phyloP scores from a whole-genome alignment of 352 stramenopile genomes.

The Phytophthora syringae region DNA sequence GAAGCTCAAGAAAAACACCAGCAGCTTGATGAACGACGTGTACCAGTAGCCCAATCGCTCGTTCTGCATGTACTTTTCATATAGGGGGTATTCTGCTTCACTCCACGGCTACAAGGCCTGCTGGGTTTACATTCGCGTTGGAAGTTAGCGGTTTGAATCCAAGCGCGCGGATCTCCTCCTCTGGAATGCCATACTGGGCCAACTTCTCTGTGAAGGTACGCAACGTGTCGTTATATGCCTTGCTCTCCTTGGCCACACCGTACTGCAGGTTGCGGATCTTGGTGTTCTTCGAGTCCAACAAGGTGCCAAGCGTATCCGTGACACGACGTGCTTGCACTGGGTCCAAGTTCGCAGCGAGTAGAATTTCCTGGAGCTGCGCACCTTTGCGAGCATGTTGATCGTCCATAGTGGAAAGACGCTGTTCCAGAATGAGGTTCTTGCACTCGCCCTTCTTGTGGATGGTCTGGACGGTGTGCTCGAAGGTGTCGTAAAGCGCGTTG shows the following conservation, averaged over 20 bases:
- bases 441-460: constrained; percentile 93
- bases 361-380: constrained; percentile 68
- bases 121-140: constrained; percentile 68
- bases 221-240: constrained; percentile 80
- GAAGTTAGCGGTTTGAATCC: constrained; percentile 65
- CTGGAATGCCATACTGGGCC: constrained; percentile 66
- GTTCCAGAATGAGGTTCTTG: constrained; percentile 91
- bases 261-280: constrained; percentile 72
- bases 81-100: constrained; percentile 26
- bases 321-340: constrained; percentile 70
- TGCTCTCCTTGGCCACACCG: constrained; percentile 72
- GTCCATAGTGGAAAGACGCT: constrained; percentile 77
- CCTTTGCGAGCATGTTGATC: constrained; percentile 82
- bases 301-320: constrained; percentile 64
- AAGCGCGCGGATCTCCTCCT: constrained; percentile 73
- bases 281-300: constrained; percentile 70
- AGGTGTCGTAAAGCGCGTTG: constrained; percentile 91
- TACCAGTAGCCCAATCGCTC: constrained; percentile 17
- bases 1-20: not conserved
- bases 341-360: constrained; percentile 80
- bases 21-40: constrained; percentile 16
- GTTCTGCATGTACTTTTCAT: constrained; percentile 17
- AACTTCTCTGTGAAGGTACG: constrained; percentile 79
- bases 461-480: constrained; percentile 89
- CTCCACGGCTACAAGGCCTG: constrained; percentile 77